These are phyloP conservation scores for Aspergillus incahuasiensis DNA, from an alignment of 495 filamentous ascomycete species.

Conservation along the genomic window DNA sequence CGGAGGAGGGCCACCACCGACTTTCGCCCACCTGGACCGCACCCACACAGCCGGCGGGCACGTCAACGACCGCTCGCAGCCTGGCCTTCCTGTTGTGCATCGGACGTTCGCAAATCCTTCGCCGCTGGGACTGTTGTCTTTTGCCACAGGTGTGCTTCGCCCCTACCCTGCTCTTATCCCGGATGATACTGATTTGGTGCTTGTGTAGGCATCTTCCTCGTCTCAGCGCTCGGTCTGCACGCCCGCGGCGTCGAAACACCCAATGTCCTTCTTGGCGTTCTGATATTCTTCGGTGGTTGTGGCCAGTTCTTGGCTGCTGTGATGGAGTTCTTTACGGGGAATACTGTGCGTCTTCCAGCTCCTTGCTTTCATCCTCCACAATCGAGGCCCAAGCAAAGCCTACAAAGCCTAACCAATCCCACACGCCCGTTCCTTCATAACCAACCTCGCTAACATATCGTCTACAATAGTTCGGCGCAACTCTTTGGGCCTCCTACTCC, in stretches of 20 bases:
- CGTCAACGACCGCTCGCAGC: background rate
- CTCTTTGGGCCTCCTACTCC: background rate
- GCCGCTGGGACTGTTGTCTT: background rate
- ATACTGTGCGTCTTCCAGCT: background rate
- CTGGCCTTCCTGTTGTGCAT: background rate
- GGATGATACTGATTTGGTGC: background rate
- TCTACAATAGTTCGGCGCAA: background rate
- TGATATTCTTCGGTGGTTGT: background rate
- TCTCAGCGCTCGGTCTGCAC: background rate
- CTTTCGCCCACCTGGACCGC: background rate
- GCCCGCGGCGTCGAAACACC: slow-evolving; percentile 1
- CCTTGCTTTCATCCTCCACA: too few relatives aligned
- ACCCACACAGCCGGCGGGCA: background rate
- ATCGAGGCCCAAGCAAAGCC: too few relatives aligned
- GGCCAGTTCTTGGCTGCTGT: background rate
- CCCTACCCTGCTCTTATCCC: background rate
- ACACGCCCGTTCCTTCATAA: too few relatives aligned
- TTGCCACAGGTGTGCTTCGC: background rate
- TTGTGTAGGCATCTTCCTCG: background rate
- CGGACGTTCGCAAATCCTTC: background rate
- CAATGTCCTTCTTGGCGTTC: background rate
- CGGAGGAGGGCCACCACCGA: background rate
- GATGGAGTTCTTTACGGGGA: background rate
- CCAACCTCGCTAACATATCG: background rate
- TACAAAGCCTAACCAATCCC: too few relatives aligned